Conservation (phyloP, 225 moss, liverwort and hornwort species). For the Asterella californica region DNA sequence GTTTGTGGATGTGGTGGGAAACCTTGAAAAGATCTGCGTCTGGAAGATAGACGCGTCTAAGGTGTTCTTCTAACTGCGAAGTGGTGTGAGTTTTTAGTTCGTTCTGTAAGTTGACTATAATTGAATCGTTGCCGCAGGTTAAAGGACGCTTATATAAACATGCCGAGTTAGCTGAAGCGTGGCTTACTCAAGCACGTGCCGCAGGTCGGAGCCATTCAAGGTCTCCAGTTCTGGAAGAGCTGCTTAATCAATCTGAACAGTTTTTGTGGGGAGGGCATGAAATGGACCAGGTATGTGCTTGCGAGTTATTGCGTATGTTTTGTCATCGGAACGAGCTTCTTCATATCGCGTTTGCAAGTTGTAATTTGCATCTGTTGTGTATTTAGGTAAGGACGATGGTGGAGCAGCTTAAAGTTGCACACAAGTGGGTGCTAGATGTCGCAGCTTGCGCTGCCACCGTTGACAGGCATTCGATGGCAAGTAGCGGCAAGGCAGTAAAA, state of each 20-base stretch:
- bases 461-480: constrained; percentile 43
- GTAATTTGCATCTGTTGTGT: neutral
- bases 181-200: constrained; percentile 68
- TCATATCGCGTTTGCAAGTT: neutral
- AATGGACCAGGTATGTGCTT: constrained; percentile 70
- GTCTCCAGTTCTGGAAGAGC: constrained; percentile 56
- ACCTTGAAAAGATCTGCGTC: neutral
- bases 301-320: neutral
- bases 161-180: constrained; percentile 70
- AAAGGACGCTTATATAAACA: constrained; percentile 62
- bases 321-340: neutral
- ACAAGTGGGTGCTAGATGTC: constrained; percentile 86
- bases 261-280: constrained; percentile 97
- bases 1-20: no score
- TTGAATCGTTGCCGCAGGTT: constrained; percentile 44
- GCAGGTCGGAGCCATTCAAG: constrained; percentile 48
- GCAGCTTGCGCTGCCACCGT: constrained; percentile 53
- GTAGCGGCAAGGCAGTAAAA: constrained; percentile 52
- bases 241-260: constrained; percentile 73
- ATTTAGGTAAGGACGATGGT: constrained; percentile 70
- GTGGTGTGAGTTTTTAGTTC: neutral
- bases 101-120: neutral
- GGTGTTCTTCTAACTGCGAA: neutral
- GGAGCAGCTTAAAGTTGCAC: constrained; percentile 57
- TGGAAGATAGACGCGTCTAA: neutral